Evolutionary conservation across 2,329 filamentous ascomycete species (phyloP), one percentile per base, ranked within the genome.

Genomic region (Sporothrix phasma): DNA sequence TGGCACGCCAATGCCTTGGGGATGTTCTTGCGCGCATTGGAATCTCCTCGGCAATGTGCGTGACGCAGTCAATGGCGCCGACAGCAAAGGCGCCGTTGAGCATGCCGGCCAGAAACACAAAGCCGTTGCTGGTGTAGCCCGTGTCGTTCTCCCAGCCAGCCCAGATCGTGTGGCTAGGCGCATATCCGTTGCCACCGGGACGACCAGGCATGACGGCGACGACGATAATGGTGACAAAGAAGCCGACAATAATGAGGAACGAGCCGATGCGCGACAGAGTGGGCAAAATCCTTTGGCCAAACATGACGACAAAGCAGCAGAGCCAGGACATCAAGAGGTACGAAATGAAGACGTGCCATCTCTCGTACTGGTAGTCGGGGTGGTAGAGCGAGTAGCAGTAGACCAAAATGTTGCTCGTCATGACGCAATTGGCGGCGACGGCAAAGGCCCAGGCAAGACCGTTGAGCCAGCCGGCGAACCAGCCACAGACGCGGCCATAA

Each of bases 31-130:
- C 75, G 74, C 0, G 80, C 79, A 47, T 76, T 66, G 0, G 78
- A 84, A 88, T 86, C 71, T 88, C 86, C 71, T 89, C 86, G 0
- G 84, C 82, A 46, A 88, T 72, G 70, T 88, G 87, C 1, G 82
- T 83, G 1, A 84, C 82, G 56, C 84, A 83, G 70, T 90, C 87
- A 0, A 85, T 83, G 1, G 84, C 83, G 6, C 86, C 88, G 11
- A 89, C 82, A 51, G 83, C 82, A 71, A 84, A 90, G 3, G 87
- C 87, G 11, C 86, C 87, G 69, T 90, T 90, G n/a, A 77, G 72
- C 76, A 77, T 77, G 1, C 76, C 76, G 0, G 72, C 70, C 3
- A 75, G 69, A 56, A 78, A 78, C 1, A 78, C 76, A 63, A 79
- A 76, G 0, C 76, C 76, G 37, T 76, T 68, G 54, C 24, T 49